Base-by-base conservation (phyloP, 139 green algal genomes). In the Picochlorum sp. region DNA sequence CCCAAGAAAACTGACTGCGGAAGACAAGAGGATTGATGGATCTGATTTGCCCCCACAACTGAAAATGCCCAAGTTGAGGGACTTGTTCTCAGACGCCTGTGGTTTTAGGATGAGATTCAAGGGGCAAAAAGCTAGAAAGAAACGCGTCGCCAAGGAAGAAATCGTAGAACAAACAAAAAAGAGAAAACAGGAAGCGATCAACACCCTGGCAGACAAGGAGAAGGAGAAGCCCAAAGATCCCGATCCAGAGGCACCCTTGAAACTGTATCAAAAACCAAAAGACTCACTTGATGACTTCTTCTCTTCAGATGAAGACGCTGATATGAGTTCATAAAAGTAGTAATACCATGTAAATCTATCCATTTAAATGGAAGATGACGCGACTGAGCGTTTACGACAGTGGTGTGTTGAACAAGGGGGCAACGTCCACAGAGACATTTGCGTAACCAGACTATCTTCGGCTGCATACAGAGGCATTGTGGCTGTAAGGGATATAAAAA, bases 401-500 rank as follows among this genome's bases (percentile, higher is more conserved):
- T 88, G 82, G 82, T 86, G 71, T 49, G 7, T 52, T 4, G 15
- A 52, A 15, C 45, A 70, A 21, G 81, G 70, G 8, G 51, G 79
- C 4, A 2, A 3, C 2, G 32, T 45, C 3, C 26, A 64, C 4
- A 54, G 47, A 15, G 74, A 83, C 6, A 6, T 49, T 20, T 69
- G 73, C 1, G 7, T 9, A 3, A 41, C 5, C 8, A 68, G 11
- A 2, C 77, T 70, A 41, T 79, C 88, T 1, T 41, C 28, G 2
- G 55, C 80, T 14, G 83, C 78, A 11, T 86, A 76, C 67, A 45
- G 83, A 3, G 83, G 83, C 16, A 50, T 89, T 6, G 21, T 89
- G 0, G 81, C 83, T 0, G 79, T 74, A 1, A 24, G 63, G 2
- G n/a, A 62, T 65, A 65, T 89, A 26, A 1, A 47, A 24, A 2